Evolutionary conservation across 306 rosid species (phyloP).

Genomic region (Rosa chinensis): DNA sequence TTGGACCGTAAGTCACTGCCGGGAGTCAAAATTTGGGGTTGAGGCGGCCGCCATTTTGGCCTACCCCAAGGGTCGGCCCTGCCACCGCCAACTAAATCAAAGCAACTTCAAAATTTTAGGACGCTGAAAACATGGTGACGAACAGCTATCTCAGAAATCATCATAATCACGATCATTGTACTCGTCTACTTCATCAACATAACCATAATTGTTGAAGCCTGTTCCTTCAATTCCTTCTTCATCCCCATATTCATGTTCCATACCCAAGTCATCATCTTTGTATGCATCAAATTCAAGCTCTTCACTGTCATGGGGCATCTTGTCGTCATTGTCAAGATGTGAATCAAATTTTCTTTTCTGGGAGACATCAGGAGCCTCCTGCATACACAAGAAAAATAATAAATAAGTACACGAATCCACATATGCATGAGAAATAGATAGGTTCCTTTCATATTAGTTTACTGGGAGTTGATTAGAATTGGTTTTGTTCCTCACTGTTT

Average conservation of each 20-base stretch:
- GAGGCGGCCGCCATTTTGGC: not conserved
- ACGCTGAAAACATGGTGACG: not conserved
- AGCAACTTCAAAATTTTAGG: not conserved
- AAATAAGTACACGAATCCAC: not conserved
- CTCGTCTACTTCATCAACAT: conserved; percentile 19
- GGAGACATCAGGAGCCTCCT: conserved; percentile 12
- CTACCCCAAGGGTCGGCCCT: not conserved
- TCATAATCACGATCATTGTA: conserved; percentile 7
- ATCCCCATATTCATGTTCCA: not conserved
- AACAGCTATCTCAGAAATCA: not conserved
- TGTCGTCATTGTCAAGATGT: not conserved
- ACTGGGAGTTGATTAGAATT: not conserved
- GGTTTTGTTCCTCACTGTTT: not conserved
- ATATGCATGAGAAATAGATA: not conserved
- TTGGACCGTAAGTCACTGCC: not conserved
- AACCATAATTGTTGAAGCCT: not conserved
- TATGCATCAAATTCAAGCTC: not conserved
- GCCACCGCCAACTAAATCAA: not conserved
- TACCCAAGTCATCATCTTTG: not conserved
- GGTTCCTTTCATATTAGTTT: not conserved
- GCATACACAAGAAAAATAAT: not conserved
- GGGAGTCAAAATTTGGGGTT: not conserved
- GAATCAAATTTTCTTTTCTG: not conserved
- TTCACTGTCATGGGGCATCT: not conserved
- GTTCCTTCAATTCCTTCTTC: not conserved